phyloP scores from a whole-genome alignment of 306 rosid genomes.

The Rosa persica region DNA sequence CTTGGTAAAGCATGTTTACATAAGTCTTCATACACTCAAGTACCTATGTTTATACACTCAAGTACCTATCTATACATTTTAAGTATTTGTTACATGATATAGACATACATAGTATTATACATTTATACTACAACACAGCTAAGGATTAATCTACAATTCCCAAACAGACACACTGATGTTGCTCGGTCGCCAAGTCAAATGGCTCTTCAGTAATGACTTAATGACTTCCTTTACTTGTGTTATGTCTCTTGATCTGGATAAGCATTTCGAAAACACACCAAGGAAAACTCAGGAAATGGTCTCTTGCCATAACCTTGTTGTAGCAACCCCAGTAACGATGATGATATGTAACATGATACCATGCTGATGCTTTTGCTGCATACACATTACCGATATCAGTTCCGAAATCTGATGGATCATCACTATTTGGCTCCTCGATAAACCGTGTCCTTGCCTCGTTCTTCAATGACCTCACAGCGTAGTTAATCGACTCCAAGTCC shows the following conservation, averaged over 20 bases:
- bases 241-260: background rate
- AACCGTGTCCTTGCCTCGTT: slow-evolving; percentile 41
- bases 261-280: background rate
- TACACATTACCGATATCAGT: background rate
- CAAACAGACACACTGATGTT: background rate
- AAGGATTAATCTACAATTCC: background rate
- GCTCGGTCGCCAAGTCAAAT: background rate
- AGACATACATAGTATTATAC: no score
- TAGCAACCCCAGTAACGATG: background rate
- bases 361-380: background rate
- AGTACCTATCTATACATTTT: no score
- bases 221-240: background rate
- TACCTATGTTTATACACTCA: no score
- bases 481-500: slow-evolving; percentile 53
- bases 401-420: background rate
- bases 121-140: no score
- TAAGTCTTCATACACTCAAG: no score
- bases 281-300: slow-evolving; percentile 1
- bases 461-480: slow-evolving; percentile 45
- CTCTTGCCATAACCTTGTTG: slow-evolving; percentile 1
- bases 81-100: no score
- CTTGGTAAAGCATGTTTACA: no score
- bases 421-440: background rate
- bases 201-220: background rate
- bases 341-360: background rate